Conservation (phyloP, 106 monocot species). For the Dioscorea zingiberensis region DNA sequence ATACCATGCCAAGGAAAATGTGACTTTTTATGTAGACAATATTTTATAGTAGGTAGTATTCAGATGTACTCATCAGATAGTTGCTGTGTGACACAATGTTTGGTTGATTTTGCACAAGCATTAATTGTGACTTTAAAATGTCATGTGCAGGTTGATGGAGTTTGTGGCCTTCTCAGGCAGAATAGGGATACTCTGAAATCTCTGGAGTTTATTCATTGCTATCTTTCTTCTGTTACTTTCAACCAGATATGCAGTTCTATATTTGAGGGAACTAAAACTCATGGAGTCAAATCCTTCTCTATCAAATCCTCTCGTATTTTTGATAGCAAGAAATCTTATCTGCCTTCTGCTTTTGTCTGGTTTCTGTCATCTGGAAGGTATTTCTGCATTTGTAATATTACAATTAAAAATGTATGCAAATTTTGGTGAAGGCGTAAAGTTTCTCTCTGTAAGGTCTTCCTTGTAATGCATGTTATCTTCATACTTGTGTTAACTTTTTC, state of each 20-base stretch:
- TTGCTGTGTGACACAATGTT: too few relatives aligned
- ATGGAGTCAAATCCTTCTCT: conserved; percentile 36
- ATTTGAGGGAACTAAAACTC: conserved; percentile 28
- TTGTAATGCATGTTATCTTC: too few relatives aligned
- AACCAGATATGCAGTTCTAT: conserved; percentile 48
- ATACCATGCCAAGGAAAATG: too few relatives aligned
- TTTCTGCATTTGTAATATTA: background rate
- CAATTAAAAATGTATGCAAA: too few relatives aligned
- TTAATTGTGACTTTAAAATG: background rate
- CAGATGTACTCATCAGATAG: too few relatives aligned
- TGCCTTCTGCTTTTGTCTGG: conserved; percentile 32
- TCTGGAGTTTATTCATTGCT: conserved; percentile 49
- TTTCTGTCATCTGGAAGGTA: conserved; percentile 82
- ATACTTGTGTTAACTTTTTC: too few relatives aligned
- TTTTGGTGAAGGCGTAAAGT: too few relatives aligned
- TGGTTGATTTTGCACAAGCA: too few relatives aligned
- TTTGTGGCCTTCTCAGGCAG: conserved; percentile 55
- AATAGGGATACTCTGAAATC: conserved; percentile 53
- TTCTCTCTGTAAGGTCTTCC: too few relatives aligned
- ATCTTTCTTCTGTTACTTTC: conserved; percentile 30
- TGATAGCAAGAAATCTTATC: conserved; percentile 30
- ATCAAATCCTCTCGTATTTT: conserved; percentile 54
- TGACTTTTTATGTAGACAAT: too few relatives aligned
- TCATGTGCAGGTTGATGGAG: conserved; percentile 56
- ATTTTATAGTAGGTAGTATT: too few relatives aligned